Evolutionary conservation across 208 protist species (phyloP).

Genomic region (Acanthamoeba castellanii): DNA sequence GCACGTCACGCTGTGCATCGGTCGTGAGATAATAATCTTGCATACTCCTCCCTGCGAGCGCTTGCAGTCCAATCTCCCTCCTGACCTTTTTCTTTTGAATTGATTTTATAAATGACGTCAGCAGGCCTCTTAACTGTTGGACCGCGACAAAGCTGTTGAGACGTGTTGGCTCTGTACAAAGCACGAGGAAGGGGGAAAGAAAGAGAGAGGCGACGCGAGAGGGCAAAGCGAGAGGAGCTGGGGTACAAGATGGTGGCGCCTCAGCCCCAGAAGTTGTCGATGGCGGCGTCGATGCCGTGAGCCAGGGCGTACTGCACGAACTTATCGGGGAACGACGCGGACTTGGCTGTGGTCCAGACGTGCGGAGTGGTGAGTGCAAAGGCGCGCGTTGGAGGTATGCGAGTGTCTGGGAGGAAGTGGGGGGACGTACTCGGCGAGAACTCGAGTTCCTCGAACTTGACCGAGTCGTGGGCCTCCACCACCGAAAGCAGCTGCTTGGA

Average conservation of each 20-base stretch:
- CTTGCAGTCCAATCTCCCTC: not conserved
- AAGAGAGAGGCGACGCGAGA: not conserved
- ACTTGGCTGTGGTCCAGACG: not conserved
- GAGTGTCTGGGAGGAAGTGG: not conserved
- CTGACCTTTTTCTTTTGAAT: too few relatives aligned
- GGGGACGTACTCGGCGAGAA: not conserved
- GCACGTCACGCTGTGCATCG: constrained; percentile 42
- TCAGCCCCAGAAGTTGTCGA: constrained; percentile 51
- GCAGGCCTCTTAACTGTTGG: too few relatives aligned
- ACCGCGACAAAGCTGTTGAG: too few relatives aligned
- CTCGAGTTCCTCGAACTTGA: constrained; percentile 35
- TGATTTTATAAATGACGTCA: too few relatives aligned
- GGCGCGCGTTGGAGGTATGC: not conserved
- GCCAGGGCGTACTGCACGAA: constrained; percentile 63
- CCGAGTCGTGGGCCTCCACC: constrained; percentile 34
- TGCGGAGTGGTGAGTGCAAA: not conserved
- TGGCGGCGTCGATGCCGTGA: constrained; percentile 25
- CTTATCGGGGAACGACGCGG: not conserved
- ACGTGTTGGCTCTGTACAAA: too few relatives aligned
- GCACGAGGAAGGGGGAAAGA: not conserved
- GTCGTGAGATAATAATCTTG: too few relatives aligned
- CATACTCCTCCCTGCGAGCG: not conserved
- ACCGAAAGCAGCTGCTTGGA: constrained; percentile 50
- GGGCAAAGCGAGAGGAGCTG: too few relatives aligned
- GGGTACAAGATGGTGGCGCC: too few relatives aligned